Evolutionary conservation across 2,329 filamentous ascomycete genomes (phyloP), one percentile per base, ranked within the genome.

Genomic region (Neurospora crassa): DNA sequence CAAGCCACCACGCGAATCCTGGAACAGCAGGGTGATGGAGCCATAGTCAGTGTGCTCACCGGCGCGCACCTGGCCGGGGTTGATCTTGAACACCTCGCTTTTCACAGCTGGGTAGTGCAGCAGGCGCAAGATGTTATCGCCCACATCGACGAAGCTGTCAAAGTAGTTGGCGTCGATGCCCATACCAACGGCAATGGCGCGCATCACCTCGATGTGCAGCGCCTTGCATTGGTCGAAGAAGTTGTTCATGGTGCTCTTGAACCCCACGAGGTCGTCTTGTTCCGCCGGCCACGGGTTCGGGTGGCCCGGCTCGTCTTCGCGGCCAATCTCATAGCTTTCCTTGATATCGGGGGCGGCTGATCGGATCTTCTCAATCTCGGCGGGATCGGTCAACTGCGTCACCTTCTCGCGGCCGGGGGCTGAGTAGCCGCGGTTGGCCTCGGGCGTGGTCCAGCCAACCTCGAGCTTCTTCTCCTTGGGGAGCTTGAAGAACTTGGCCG

Each of bases 121-220:
- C 73, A 96, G 82, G 6, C 92, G 86, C 74, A 95, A 82, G 1
- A 85, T 92, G 77, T 93, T 92, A 78, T 92, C 90, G 1, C 89
- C 89, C 1, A 83, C 87, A 75, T 91, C 87, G 0, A 93, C 90
- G 78, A 87, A 96, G 5, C 79, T 76, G 76, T 97, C 93, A 77
- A 97, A 97, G 84, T 91, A 96, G 4, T 76, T 77, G 76, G 90
- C 86, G 0, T 89, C 86, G 18, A 96, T 83, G 0, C 87, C 90
- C 88, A 97, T 89, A 0, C 91, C 93, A n/a, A 95, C 82, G 0
- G 92, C 93, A 73, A 97, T 92, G 10, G 93, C 92, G 5, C 91
- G 85, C 93, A 97, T 96, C 24, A 97, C 87, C 74, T 94, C 84
- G 40, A 88, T 83, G 79, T 97, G 92, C 70, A 97, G 80, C 16